A percentile compares a stretch with the other conserved stretches of the same genome.
Conservation (phyloP, 805 yeast species). For the Starmerella geochares region DNA sequence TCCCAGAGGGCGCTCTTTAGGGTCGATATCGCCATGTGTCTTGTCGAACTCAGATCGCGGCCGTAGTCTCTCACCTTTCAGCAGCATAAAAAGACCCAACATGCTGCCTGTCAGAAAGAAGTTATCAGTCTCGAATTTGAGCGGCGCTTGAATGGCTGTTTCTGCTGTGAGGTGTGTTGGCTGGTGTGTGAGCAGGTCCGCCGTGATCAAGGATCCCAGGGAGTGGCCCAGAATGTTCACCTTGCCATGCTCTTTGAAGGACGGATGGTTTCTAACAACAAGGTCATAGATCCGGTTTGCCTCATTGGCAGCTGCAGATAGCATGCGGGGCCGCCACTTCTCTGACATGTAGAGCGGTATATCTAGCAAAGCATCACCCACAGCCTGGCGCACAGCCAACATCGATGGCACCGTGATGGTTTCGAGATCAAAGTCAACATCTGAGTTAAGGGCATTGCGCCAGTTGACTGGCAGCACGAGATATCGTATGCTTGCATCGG, state of each 20-base stretch:
- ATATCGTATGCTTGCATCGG: constrained; percentile 16
- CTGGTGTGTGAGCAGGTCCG: constrained; percentile 52
- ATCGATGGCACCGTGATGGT: constrained; percentile 73
- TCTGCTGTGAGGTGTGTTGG: constrained; percentile 29
- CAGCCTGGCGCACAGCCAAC: constrained; percentile 58
- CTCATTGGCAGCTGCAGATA: constrained; percentile 56
- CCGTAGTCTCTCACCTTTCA: constrained; percentile 15
- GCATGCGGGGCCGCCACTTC: constrained; percentile 51
- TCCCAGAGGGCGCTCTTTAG: constrained; percentile 29
- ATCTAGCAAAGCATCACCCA: constrained; percentile 82
- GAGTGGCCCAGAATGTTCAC: constrained; percentile 81
- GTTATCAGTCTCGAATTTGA: constrained; percentile 63
- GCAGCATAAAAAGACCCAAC: constrained; percentile 25
- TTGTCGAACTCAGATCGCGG: constrained; percentile 15
- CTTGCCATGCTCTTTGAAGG: constrained; percentile 37
- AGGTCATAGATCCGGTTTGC: constrained; percentile 57
- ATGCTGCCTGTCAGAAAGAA: constrained; percentile 39
- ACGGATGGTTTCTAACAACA: constrained; percentile 58
- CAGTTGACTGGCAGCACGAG: constrained; percentile 69
- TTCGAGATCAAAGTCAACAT: constrained; percentile 43
- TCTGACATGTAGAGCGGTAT: constrained; percentile 64
- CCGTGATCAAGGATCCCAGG: constrained; percentile 69
- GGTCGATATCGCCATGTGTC: neutral
- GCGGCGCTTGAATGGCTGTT: constrained; percentile 30
- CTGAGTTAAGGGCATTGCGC: constrained; percentile 52